phyloP scores from a whole-genome alignment of 805 yeast species.

The Saccharomycopsis vini region DNA sequence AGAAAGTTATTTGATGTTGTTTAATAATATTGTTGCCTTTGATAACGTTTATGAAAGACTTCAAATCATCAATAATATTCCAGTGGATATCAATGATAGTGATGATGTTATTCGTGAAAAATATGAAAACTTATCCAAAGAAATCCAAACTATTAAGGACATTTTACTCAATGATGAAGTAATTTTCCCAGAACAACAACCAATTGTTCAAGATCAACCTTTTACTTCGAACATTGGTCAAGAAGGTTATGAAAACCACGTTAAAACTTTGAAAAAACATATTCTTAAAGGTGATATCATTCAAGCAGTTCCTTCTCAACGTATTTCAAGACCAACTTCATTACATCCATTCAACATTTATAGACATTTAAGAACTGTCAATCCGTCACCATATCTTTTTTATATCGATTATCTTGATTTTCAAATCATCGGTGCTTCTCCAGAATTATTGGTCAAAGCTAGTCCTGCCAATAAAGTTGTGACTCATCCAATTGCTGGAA shows the following conservation, averaged over 20 bases:
- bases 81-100: slow-evolving; percentile 30
- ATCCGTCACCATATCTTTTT: slow-evolving; percentile 95
- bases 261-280: slow-evolving; percentile 62
- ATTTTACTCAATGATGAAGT: slow-evolving; percentile 38
- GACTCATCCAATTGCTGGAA: slow-evolving; percentile 98
- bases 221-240: slow-evolving; percentile 89
- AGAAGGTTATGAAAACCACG: slow-evolving; percentile 86
- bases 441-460: slow-evolving; percentile 82
- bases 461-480: slow-evolving; percentile 65
- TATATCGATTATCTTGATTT: slow-evolving; percentile 87
- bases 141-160: slow-evolving; percentile 47
- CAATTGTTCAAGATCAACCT: slow-evolving; percentile 55
- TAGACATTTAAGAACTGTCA: slow-evolving; percentile 88
- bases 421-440: slow-evolving; percentile 96
- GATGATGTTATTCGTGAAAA: slow-evolving; percentile 22
- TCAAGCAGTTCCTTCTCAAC: slow-evolving; percentile 97
- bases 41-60: slow-evolving; percentile 92
- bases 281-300: slow-evolving; percentile 88
- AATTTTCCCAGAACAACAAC: slow-evolving; percentile 65
- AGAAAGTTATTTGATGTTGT: slow-evolving; percentile 86
- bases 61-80: slow-evolving; percentile 79
- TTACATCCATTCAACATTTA: slow-evolving; percentile 95
- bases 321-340: slow-evolving; percentile 91
- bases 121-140: slow-evolving; percentile 44
- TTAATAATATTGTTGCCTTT: slow-evolving; percentile 81